These are phyloP conservation scores for Acanthamoeba triangularis DNA, from an alignment of 208 protist species.

Conservation along the genomic window DNA sequence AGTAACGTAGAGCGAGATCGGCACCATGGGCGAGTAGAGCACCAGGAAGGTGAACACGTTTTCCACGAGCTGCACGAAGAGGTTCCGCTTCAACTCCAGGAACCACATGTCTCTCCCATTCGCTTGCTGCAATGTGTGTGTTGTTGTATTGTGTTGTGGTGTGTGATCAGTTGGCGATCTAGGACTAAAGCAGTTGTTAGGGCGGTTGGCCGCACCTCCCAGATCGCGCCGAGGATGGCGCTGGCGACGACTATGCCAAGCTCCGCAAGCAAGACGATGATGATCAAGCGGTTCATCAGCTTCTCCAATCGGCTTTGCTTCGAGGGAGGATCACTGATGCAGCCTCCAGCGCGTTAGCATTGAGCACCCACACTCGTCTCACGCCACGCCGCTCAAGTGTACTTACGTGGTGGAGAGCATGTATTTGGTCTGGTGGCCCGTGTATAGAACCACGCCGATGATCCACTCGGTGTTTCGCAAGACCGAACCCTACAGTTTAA, in stretches of 20 bases:
- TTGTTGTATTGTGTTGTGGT: too few relatives aligned
- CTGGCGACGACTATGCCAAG: slow-evolving; percentile 78
- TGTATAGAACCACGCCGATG: slow-evolving; percentile 96
- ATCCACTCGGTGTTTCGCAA: slow-evolving; percentile 94
- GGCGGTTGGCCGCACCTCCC: not conserved
- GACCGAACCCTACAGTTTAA: slow-evolving; percentile 48
- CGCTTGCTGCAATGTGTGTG: slow-evolving; percentile 49
- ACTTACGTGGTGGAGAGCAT: slow-evolving; percentile 62
- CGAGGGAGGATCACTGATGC: slow-evolving; percentile 78
- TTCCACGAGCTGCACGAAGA: not conserved
- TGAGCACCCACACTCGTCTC: not conserved
- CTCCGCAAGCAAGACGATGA: slow-evolving; percentile 84
- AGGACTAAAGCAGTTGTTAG: not conserved
- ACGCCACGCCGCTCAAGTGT: not conserved
- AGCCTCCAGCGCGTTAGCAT: slow-evolving; percentile 84
- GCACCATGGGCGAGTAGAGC: slow-evolving; percentile 54
- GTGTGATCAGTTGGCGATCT: too few relatives aligned
- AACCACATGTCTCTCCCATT: slow-evolving; percentile 46
- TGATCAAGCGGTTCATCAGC: slow-evolving; percentile 84
- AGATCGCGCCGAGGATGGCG: slow-evolving; percentile 79
- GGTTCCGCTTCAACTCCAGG: slow-evolving; percentile 8
- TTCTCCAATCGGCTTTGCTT: slow-evolving; percentile 86
- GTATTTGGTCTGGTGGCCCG: slow-evolving; percentile 90
- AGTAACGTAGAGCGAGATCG: slow-evolving; percentile 77
- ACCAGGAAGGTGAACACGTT: slow-evolving; percentile 71